Base-by-base conservation (phyloP, 495 filamentous ascomycete genomes). In the Penicillium nucicola region DNA sequence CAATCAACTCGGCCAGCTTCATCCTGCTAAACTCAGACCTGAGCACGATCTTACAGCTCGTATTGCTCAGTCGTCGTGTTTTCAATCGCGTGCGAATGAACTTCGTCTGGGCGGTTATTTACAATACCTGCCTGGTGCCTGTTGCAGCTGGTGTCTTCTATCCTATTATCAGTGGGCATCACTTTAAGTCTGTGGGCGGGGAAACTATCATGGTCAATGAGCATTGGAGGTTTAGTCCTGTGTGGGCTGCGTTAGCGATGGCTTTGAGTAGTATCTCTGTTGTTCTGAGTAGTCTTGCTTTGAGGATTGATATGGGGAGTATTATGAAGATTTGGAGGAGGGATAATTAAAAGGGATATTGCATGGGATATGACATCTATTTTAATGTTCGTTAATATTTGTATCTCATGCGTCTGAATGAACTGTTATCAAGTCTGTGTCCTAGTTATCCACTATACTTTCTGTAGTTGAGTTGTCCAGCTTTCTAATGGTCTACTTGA, bases 231-330 rank as follows among this genome's bases (percentile, higher is more conserved):
- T 61, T 95, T 28, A 84, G 86, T 58, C 90, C 90, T 0, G 89
- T 89, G 8, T 95, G 89, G 89, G 90, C 89, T 11, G 84, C 82
- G 32, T 65, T 92, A 53, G 90, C 90, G 1, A 96, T 96, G 90
- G 90, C 91, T 23, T 53, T 87, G 61, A 92, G 88, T 61, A 89
- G 85, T 68, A 79, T 95, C 45, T 89, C 87, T 48, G 90, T 95
- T 17, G 84, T 92, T 39, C 59, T 74, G 50, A 90, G 87, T 56
- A 88, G 84, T 66, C 67, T 89, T 48, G 74, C 81, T n/a, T 65
- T 92, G 64, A 80, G 80, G 56, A 75, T 74, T 56, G 60, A 70
- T 30, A 49, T 48, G 54, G 58, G 50, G 17, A 54, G 35, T 22
- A 32, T 71, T n/a, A 60, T 48, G 50, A 61, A 48, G 42, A 15